Evolutionary conservation across 495 filamentous ascomycete species (phyloP), one percentile per base, ranked within the genome.

Genomic region (Aspergillus ostianus): DNA sequence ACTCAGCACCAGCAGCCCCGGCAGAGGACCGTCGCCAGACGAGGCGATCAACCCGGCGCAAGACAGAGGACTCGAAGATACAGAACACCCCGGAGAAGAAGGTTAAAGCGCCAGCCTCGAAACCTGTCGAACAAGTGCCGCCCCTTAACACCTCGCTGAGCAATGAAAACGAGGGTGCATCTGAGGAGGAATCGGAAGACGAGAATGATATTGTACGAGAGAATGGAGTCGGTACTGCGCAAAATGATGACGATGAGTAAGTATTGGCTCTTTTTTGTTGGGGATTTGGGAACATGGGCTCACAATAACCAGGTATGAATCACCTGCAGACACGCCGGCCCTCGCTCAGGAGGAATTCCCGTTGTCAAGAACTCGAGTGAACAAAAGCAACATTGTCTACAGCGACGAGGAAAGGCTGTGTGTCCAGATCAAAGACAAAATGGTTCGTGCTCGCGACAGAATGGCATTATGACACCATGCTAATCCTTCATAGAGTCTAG

Each of bases 401-500:
- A 73, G 70, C 26, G 76, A 79, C 51, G 73, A 74, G 17, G 56
- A 64, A 45, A 72, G 61, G 4, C 66, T 80, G 9, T 80, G 77
- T 56, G 67, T 78, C 50, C 73, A 75, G 21, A 72, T 80, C 27
- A 73, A 70, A 51, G 76, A 80, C 50, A 77, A 73, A 55, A 73
- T 67, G 72, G 76, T 79, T 72, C 47, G 73, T 48, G 21, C 6
- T 6, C 18, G 27, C 6, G 13, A 17, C 10, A 13, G 13, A 13
- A 6, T 2, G 2, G 4, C 3, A 20, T n/a, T 15, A 8, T 9
- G 18, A 8, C 3, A 20, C 41, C 2, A 27, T 55, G 56, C 69
- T 76, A 44, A 76, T 49, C 20, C 4, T 6, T 17, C 56, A 10
- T 58, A 92, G 86, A 87, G 83, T 20, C 64, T 92, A 30, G 82